Conservation (phyloP, 148 eudicot genomes). For the Dianthus caryophyllus region DNA sequence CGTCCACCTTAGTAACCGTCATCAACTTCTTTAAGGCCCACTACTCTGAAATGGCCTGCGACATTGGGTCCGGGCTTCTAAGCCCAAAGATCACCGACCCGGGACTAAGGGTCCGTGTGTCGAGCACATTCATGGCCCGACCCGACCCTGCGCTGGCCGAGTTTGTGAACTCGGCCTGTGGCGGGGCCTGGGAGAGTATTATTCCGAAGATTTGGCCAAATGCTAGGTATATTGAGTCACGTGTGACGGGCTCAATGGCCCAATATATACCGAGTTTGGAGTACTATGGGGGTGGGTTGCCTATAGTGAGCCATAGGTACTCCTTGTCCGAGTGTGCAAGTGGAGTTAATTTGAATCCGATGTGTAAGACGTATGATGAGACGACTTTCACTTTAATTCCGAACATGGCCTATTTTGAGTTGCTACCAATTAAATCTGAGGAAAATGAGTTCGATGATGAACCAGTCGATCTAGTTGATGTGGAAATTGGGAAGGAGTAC, state of each 20-base stretch:
- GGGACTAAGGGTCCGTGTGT: background rate
- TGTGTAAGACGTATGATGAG: slow-evolving; percentile 16
- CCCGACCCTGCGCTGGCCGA: slow-evolving; percentile 2
- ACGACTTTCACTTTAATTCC: slow-evolving; percentile 4
- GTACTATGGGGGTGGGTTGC: slow-evolving; percentile 8
- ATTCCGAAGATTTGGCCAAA: slow-evolving; percentile 6
- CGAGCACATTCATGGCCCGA: background rate
- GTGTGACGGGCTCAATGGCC: slow-evolving; percentile 1
- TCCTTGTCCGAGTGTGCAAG: background rate
- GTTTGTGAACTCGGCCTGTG: slow-evolving; percentile 6
- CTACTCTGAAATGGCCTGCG: background rate
- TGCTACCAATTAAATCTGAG: background rate
- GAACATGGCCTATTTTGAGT: slow-evolving; percentile 13
- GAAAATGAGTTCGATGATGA: background rate
- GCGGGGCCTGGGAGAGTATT: background rate
- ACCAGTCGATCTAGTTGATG: slow-evolving; percentile 5
- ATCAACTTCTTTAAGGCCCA: background rate
- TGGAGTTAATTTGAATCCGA: slow-evolving; percentile 1
- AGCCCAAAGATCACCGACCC: slow-evolving; percentile 3
- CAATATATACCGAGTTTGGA: slow-evolving; percentile 4
- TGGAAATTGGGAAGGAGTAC: slow-evolving; percentile 12
- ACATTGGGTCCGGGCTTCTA: background rate
- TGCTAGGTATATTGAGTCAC: background rate
- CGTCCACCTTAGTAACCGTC: background rate
- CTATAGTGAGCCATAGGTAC: slow-evolving; percentile 4